These are phyloP conservation scores for Vigna reflexopilosa DNA, from an alignment of 306 rosid genomes.

Conservation along the genomic window DNA sequence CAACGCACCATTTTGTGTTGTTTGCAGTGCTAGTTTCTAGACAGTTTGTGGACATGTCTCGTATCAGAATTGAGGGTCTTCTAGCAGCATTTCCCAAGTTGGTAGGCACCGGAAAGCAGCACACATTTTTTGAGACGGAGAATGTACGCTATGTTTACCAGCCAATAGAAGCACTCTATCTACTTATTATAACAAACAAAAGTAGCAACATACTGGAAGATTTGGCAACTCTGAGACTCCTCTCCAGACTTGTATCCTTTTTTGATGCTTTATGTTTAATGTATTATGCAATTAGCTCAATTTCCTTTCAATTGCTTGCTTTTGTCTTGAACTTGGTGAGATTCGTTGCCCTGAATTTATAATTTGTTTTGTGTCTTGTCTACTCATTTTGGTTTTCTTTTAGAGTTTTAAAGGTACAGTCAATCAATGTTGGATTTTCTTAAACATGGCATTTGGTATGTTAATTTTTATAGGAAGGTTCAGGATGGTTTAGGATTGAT, in stretches of 20 bases:
- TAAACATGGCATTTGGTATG: constrained; percentile 17
- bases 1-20: neutral
- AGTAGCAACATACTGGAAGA: constrained; percentile 97
- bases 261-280: constrained; percentile 33
- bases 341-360: constrained; percentile 22
- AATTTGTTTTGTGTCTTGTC: constrained; percentile 18
- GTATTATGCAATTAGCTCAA: constrained; percentile 20
- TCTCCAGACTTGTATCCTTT: constrained; percentile 95
- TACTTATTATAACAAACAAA: constrained; percentile 94
- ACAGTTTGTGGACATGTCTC: constrained; percentile 91
- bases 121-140: constrained; percentile 90
- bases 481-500: constrained; percentile 14
- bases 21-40: constrained; percentile 86
- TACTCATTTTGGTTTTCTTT: constrained; percentile 19
- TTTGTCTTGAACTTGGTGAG: constrained; percentile 34
- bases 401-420: constrained; percentile 26
- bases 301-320: constrained; percentile 35
- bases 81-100: constrained; percentile 95
- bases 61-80: constrained; percentile 93
- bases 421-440: neutral
- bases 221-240: constrained; percentile 85
- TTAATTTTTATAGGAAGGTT: constrained; percentile 22
- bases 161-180: constrained; percentile 86
- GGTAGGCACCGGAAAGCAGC: constrained; percentile 92
- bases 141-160: constrained; percentile 95